These are phyloP conservation scores for Tetracladium marchalianum DNA, from an alignment of 495 filamentous ascomycete species.

Conservation along the genomic window DNA sequence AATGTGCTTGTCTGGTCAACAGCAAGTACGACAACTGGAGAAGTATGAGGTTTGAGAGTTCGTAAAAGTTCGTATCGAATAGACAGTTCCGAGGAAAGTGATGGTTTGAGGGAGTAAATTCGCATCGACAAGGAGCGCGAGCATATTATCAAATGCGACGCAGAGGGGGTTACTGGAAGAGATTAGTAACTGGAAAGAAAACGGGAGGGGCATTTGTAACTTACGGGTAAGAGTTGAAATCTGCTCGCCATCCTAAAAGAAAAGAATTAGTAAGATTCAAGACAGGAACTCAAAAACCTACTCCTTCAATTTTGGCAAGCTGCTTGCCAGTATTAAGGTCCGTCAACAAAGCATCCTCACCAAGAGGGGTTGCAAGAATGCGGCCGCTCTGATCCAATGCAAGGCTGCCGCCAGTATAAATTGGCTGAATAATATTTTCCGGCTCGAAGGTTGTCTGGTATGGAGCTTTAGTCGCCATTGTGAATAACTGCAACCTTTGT, in stretches of 20 bases:
- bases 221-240: constrained; percentile 78
- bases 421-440: constrained; percentile 71
- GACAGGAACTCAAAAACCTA: constrained; percentile 31
- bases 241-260: constrained; percentile 75
- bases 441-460: constrained; percentile 80
- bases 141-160: constrained; percentile 78
- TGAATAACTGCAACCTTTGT: neutral
- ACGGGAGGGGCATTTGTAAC: constrained; percentile 14
- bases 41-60: constrained; percentile 80
- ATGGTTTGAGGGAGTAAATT: constrained; percentile 64
- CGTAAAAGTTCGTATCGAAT: constrained; percentile 61
- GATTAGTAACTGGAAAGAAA: constrained; percentile 15
- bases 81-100: constrained; percentile 35
- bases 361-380: constrained; percentile 75
- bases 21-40: constrained; percentile 75
- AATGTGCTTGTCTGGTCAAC: constrained; percentile 82
- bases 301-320: constrained; percentile 81
- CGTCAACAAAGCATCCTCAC: constrained; percentile 82
- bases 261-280: constrained; percentile 3
- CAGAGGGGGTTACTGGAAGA: constrained; percentile 67
- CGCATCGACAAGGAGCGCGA: constrained; percentile 91
- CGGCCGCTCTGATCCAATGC: constrained; percentile 72
- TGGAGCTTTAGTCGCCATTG: constrained; percentile 40
- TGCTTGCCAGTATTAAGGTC: constrained; percentile 75
- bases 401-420: constrained; percentile 86